phyloP scores from a whole-genome alignment of 2,329 filamentous ascomycete species.

The Periconia sp. region DNA sequence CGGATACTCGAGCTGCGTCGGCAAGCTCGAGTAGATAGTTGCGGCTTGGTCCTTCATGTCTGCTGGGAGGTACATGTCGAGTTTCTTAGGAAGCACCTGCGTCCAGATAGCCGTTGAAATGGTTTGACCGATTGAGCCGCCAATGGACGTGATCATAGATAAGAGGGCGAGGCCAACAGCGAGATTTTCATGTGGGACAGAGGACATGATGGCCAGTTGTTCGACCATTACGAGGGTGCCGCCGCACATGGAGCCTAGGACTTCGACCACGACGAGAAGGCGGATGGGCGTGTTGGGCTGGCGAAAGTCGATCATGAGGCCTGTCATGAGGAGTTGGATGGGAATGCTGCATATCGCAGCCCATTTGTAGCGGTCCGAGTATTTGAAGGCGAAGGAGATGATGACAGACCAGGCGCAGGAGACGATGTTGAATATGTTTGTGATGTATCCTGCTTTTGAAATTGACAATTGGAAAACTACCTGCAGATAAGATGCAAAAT shows the following conservation, averaged over 20 bases:
- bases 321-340: slow-evolving; percentile 28
- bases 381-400: slow-evolving; percentile 25
- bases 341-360: slow-evolving; percentile 27
- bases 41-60: slow-evolving; percentile 11
- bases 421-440: slow-evolving; percentile 29
- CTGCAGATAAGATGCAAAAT: slow-evolving; percentile 46
- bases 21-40: slow-evolving; percentile 49
- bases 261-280: slow-evolving; percentile 34
- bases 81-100: slow-evolving; percentile 54
- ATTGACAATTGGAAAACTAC: slow-evolving; percentile 38
- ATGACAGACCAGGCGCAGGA: slow-evolving; percentile 24
- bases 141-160: slow-evolving; percentile 62
- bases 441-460: slow-evolving; percentile 24
- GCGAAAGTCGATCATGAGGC: slow-evolving; percentile 36
- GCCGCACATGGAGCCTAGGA: slow-evolving; percentile 27
- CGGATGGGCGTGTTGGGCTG: slow-evolving; percentile 25
- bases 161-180: slow-evolving; percentile 50
- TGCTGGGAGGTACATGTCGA: slow-evolving; percentile 22
- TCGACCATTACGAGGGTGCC: slow-evolving; percentile 27
- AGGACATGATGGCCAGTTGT: slow-evolving; percentile 25
- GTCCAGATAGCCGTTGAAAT: slow-evolving; percentile 69
- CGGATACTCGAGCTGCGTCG: slow-evolving; percentile 59
- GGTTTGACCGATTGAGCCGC: slow-evolving; percentile 47
- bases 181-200: slow-evolving; percentile 25
- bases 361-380: slow-evolving; percentile 31